These are phyloP conservation scores for Globisporangium irregulare DNA, from an alignment of 352 stramenopile genomes.

Conservation along the genomic window DNA sequence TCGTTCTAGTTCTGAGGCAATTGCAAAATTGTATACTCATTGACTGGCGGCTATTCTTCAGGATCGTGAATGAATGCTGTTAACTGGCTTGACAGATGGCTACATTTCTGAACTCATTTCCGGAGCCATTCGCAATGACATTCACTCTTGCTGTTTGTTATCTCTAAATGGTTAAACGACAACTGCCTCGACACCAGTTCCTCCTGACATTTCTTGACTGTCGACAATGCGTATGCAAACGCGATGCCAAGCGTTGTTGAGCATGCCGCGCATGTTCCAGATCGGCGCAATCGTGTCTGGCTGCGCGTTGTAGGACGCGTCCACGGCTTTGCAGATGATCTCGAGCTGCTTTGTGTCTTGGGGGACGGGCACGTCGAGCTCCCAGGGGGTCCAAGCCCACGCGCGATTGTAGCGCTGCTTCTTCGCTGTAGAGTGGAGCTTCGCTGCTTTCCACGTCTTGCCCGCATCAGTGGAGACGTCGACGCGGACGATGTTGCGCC, in stretches of 20 bases:
- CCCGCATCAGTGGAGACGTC: constrained; percentile 95
- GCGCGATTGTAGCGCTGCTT: constrained; percentile 87
- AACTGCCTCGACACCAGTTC: constrained; percentile 15
- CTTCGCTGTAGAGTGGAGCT: constrained; percentile 74
- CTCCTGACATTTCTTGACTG: constrained; percentile 27
- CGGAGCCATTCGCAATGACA: background rate
- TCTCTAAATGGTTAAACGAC: constrained; percentile 2
- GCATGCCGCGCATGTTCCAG: constrained; percentile 97
- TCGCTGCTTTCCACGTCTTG: constrained; percentile 89
- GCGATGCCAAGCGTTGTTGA: constrained; percentile 97
- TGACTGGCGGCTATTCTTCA: no score
- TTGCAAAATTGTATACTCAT: no score
- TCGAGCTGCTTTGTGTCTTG: constrained; percentile 77
- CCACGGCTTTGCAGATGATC: constrained; percentile 92
- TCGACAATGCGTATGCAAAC: constrained; percentile 63
- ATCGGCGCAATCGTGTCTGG: constrained; percentile 93
- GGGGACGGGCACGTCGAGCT: constrained; percentile 87
- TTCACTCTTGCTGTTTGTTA: background rate
- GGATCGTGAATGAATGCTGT: background rate
- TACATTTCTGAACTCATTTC: background rate
- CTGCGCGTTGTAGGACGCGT: constrained; percentile 95
- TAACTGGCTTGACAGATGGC: background rate
- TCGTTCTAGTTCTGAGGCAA: no score
- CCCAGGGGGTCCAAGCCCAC: constrained; percentile 97
- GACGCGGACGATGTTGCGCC: constrained; percentile 94